These are phyloP conservation scores for Zalaria obscura DNA, from an alignment of 2,329 filamentous ascomycete genomes.

Conservation along the genomic window DNA sequence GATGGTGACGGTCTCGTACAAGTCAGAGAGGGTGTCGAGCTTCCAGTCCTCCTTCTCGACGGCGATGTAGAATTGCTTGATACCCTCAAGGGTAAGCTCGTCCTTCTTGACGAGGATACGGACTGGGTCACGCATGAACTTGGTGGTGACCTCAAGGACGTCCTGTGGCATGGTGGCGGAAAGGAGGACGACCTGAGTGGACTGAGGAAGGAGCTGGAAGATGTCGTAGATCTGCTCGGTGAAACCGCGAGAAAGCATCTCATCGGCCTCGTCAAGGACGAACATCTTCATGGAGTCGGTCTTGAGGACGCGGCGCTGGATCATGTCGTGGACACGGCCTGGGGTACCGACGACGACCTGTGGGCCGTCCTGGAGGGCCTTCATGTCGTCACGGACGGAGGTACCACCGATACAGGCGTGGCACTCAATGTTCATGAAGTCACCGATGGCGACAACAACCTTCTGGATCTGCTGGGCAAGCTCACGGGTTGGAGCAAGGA, in stretches of 20 bases:
- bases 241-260: constrained; percentile 99
- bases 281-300: constrained; percentile 99
- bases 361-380: constrained; percentile 86
- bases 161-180: constrained; percentile 99
- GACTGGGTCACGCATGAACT: constrained; percentile 99
- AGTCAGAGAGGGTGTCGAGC: constrained; percentile 93
- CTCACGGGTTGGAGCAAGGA: constrained; percentile 95
- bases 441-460: constrained; percentile 94
- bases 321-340: constrained; percentile 99
- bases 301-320: constrained; percentile 91
- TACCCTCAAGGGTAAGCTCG: constrained; percentile 98
- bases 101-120: constrained; percentile 99
- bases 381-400: constrained; percentile 96
- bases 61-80: constrained; percentile 99
- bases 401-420: constrained; percentile 99
- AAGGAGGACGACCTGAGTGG: constrained; percentile 94
- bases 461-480: constrained; percentile 99
- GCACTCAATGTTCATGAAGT: constrained; percentile 99
- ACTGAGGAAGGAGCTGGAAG: constrained; percentile 96
- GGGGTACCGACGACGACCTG: constrained; percentile 97
- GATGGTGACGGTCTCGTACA: constrained; percentile 99
- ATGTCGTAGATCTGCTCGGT: constrained; percentile 99
- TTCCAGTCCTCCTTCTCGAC: constrained; percentile 99
- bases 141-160: constrained; percentile 97
- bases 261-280: constrained; percentile 96